Base-by-base conservation (phyloP, 2,329 filamentous ascomycete genomes). In the Ophiocordyceps camponoti-leonardi region DNA sequence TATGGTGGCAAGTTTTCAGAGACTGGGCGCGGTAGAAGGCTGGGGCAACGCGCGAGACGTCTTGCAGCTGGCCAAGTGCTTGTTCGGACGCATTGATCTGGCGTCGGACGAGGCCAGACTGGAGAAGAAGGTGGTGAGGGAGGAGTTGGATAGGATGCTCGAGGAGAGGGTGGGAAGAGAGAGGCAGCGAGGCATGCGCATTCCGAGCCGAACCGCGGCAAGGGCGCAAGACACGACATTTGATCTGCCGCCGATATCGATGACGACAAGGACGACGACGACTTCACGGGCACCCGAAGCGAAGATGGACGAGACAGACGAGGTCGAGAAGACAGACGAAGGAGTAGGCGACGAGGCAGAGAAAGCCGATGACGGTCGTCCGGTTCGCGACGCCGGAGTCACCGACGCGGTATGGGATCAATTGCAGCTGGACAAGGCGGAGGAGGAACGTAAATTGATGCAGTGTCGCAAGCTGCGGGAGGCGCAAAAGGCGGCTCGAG, bases 21-120 rank as follows among this genome's bases (percentile, higher is more conserved):
- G 44, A 0, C 56, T 83, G 0, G 55, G 67, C 0, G 40, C 46
- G 0, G 61, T 72, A 3, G 55, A 67, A 0, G 66, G 67, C 7
- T 83, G 79, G 75, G 80, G 71, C 0, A 83, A 75, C 49, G 79
- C 71, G 0, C 67, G 79, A 4, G 80, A 84, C 42, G 68, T 84
- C 1, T 60, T 73, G 13, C 71, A 68, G 0, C 41, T 83, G 0
- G 66, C 62, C 0, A 75, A 71, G 47, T 52, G 44, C 1, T 68
- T 81, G 1, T 75, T 77, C 49, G 56, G 58, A 16, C 53, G 48
- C 18, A 49, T 58, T 2, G 51, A 56, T 16, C 28, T 57, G 6
- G 41, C 42, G 10, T 33, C 30, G 0, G 6, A 44, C 0, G 16
- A n/a, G 0, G 18, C 59, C 2, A 47, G 5, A 0, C n/a, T 64